phyloP scores from a whole-genome alignment of 495 filamentous ascomycete genomes.

The Annulohypoxylon stygium region DNA sequence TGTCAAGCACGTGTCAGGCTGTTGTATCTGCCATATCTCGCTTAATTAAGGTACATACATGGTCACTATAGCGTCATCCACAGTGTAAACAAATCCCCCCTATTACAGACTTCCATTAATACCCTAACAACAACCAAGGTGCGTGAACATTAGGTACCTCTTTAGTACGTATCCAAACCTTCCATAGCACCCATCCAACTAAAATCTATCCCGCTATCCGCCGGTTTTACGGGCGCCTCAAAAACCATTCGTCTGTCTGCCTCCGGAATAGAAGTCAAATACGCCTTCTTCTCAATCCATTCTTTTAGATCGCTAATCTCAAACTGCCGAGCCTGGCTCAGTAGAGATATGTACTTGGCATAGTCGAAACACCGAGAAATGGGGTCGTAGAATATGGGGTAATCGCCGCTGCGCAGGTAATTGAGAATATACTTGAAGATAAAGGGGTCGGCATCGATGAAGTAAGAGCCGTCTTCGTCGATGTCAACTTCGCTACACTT shows the following conservation, averaged over 20 bases:
- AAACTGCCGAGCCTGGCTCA: slow-evolving; percentile 55
- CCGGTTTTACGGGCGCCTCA: not conserved
- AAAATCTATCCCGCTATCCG: not conserved
- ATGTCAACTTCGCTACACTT: slow-evolving; percentile 15
- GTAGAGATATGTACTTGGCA: slow-evolving; percentile 49
- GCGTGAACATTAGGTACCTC: too few relatives aligned
- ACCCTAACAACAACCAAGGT: not conserved
- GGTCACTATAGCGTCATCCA: slow-evolving; percentile 21
- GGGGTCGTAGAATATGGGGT: slow-evolving; percentile 57
- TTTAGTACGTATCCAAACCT: too few relatives aligned
- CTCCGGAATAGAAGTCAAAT: slow-evolving; percentile 18
- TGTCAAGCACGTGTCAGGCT: slow-evolving; percentile 25
- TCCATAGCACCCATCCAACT: too few relatives aligned
- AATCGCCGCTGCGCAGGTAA: slow-evolving; percentile 53
- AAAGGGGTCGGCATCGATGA: slow-evolving; percentile 58
- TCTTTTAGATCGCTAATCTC: slow-evolving; percentile 39
- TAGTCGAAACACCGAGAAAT: slow-evolving; percentile 51
- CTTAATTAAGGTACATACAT: not conserved
- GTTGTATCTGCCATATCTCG: not conserved
- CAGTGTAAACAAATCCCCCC: slow-evolving; percentile 13
- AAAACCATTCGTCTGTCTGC: not conserved
- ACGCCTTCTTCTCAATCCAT: slow-evolving; percentile 40
- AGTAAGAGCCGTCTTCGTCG: slow-evolving; percentile 53
- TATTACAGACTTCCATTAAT: not conserved
- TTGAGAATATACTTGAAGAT: slow-evolving; percentile 59